Percentiles rank a stretch among this genome's conserved stretches.
phyloP scores from a whole-genome alignment of 352 stramenopile species.

The Globisporangium emineosum region DNA sequence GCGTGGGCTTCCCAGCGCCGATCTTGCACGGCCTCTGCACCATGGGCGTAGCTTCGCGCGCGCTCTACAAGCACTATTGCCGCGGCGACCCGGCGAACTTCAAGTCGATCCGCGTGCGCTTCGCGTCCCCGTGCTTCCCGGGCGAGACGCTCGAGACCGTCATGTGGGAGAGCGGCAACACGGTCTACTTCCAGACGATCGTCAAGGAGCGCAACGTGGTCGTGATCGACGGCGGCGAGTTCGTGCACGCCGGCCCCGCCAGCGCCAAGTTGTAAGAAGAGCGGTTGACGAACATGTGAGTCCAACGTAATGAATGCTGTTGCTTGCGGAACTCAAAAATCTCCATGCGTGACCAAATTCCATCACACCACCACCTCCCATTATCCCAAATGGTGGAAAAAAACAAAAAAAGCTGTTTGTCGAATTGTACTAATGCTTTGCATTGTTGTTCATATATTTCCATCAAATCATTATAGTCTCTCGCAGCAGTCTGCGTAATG shows the following conservation, averaged over 20 bases:
- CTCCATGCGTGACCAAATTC: neutral
- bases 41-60: constrained; percentile 81
- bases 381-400: neutral
- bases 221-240: constrained; percentile 79
- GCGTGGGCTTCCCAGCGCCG: constrained; percentile 75
- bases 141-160: constrained; percentile 84
- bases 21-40: constrained; percentile 95
- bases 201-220: constrained; percentile 74
- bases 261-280: constrained; percentile 12
- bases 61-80: constrained; percentile 82
- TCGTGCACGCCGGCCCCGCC: constrained; percentile 35
- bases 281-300: neutral
- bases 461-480: constrained; percentile 18
- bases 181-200: constrained; percentile 71
- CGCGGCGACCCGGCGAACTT: constrained; percentile 61
- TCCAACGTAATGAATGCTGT: neutral
- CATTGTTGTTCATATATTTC: constrained; percentile 20
- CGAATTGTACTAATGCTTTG: constrained; percentile 14
- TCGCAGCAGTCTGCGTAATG: constrained; percentile 10
- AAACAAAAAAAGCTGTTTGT: constrained; percentile 1
- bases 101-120: constrained; percentile 86
- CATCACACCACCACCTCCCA: neutral
- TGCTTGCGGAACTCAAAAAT: neutral
- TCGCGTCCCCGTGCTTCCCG: constrained; percentile 84
- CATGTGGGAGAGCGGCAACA: constrained; percentile 66